Base-by-base conservation (phyloP, 352 stramenopile genomes). In the Achlya hypogyna region DNA sequence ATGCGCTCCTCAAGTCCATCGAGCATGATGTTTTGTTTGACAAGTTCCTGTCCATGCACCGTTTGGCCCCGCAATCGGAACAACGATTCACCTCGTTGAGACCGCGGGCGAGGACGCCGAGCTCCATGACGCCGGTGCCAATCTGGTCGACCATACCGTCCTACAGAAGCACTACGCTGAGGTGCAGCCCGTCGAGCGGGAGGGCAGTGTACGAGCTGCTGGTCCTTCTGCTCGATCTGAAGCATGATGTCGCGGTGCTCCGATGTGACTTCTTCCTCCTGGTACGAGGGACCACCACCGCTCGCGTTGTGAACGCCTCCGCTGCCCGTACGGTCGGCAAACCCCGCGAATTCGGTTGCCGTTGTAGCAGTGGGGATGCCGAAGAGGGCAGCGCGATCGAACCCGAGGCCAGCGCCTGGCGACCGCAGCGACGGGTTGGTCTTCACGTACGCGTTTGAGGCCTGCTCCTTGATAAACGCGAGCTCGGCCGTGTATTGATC, bases 21-120 rank as follows among this genome's bases (percentile, higher is more conserved):
- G 60, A 92, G 89, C 85, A 94, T 94, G 63, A 94, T 88, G 58
- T 80, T 86, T 54, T 94, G 85, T 63, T 94, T 83, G 65, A 90
- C 80, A 29, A 94, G 72, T 71, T 94, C 85, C 49, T 56, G 25
- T 12, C 25, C 2, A 10, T 1, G 2, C 6, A 54, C 1, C 2
- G 25, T 56, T 10, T 27, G 2, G 31, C 25, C 25, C 14, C 25
- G 49, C 31, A 12, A 9, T 10, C 8, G 25, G 2, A 10, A 12
- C 49, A 56, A 56, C 2, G 6, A 12, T 20, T 10, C 25, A 56
- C 49, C 51, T 94, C 82, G 59, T 92, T 90, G 23, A 94, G 63
- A 38, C 86, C 86, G 25, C 83, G 80, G 9, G 83, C 85, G 12
- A 92, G 73, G 62, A 87, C 78, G 10, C 82, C 82, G n/a, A 94